Conservation (phyloP, 805 yeast genomes). For the Wickerhamiella kurtzmanii region DNA sequence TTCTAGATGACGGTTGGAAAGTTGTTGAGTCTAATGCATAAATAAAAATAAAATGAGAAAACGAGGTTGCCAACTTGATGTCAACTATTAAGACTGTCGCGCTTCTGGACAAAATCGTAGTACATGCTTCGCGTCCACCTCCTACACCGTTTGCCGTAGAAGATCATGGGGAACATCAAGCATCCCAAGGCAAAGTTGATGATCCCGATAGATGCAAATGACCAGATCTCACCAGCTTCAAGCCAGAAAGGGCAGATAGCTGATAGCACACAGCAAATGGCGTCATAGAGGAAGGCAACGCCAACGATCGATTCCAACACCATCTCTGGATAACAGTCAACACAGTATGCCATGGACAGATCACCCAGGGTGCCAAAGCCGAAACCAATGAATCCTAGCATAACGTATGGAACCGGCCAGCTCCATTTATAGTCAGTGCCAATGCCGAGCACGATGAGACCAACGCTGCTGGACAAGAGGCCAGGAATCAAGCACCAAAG, state of each 20-base stretch:
- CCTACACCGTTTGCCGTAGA: slow-evolving; percentile 29
- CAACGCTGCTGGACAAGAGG: slow-evolving; percentile 36
- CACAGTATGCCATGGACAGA: slow-evolving; percentile 34
- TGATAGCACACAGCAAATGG: slow-evolving; percentile 37
- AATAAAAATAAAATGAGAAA: background rate
- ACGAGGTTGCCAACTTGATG: too few species aligned
- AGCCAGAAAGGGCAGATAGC: slow-evolving; percentile 49
- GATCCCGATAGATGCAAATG: slow-evolving; percentile 41
- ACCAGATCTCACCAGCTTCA: slow-evolving; percentile 37
- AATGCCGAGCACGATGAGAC: slow-evolving; percentile 47
- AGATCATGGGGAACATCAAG: slow-evolving; percentile 29
- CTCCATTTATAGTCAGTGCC: slow-evolving; percentile 41
- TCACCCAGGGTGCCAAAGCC: slow-evolving; percentile 39
- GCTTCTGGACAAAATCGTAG: slow-evolving; percentile 15
- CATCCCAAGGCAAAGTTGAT: slow-evolving; percentile 30
- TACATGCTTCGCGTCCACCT: slow-evolving; percentile 13
- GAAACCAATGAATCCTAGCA: slow-evolving; percentile 38
- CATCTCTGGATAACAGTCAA: slow-evolving; percentile 41
- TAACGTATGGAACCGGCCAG: slow-evolving; percentile 42
- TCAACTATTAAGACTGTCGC: slow-evolving; percentile 7
- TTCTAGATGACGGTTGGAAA: background rate
- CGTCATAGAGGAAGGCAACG: slow-evolving; percentile 40
- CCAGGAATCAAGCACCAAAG: slow-evolving; percentile 37
- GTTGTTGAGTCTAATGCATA: background rate
- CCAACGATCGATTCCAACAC: slow-evolving; percentile 40